Base-by-base conservation (phyloP, 306 rosid species). In the Calophaca sinica region DNA sequence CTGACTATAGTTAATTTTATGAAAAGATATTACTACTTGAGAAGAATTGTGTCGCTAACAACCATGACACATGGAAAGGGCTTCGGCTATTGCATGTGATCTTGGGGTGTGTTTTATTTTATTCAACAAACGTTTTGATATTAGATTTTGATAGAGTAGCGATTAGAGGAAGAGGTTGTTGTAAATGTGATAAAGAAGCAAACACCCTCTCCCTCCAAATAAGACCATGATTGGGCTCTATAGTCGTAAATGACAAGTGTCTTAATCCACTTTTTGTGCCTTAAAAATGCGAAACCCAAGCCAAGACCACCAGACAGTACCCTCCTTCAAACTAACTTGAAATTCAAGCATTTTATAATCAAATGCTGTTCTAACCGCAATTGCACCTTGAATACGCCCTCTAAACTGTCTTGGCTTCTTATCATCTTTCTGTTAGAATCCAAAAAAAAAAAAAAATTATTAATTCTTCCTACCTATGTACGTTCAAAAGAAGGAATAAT, bases 151-250 rank as follows among this genome's bases (percentile, higher is more conserved):
- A 92, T 87, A 59, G 87, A 74, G 80, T 82, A 89, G 82, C 91
- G 75, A 87, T 83, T 67, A 69, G 76, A 74, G 45, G 69, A 80
- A 74, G 79, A 79, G 88, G 92, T 88, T 62, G 98, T 90, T 90
- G 87, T 67, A 85, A 84, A 76, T 87, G 93, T 93, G 88, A 81
- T 85, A 79, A 81, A 82, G 87, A 93, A 93, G 98, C 96, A 93
- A 90, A 78, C 77, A 70, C 65, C 50, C 7, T 54, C 28, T 26
- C 57, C 71, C 41, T 62, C 49, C 46, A 55, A 46, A 31, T 58
- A 60, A 76, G 72, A 66, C 44, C 9, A 77, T 68, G 81, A 87
- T 87, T 87, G 79, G 51, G 57, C 11, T 78, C 39, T 77, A 32
- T 77, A 77, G 71, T 84, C 76, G 70, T 60, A 71, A 73, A 67